Percentiles rank a stretch among this genome's conserved stretches.
Conservation (phyloP, 208 protist species). For the Trypanosoma scelopori region DNA sequence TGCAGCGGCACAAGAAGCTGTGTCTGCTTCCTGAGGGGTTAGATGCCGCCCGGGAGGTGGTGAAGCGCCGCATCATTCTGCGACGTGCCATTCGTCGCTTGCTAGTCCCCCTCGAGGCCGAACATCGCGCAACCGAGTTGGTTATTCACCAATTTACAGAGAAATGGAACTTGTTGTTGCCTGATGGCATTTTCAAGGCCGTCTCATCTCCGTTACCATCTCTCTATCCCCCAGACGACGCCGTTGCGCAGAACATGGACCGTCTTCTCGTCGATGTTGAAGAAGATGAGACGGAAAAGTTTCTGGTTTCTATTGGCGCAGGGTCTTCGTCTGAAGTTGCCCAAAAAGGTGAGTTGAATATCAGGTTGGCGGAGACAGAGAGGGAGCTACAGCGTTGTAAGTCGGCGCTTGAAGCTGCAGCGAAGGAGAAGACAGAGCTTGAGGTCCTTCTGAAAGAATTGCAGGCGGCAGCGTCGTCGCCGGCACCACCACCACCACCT, state of each 20-base stretch:
- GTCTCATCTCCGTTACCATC: constrained; percentile 20
- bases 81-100: constrained; percentile 29
- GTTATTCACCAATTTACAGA: constrained; percentile 23
- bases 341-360: background rate
- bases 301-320: constrained; percentile 16
- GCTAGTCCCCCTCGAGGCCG: constrained; percentile 20
- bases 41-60: constrained; percentile 19
- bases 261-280: constrained; percentile 26
- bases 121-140: constrained; percentile 8
- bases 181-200: constrained; percentile 19
- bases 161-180: constrained; percentile 21
- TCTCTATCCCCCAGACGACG: constrained; percentile 25
- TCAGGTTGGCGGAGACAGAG: constrained; percentile 4
- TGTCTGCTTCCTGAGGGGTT: constrained; percentile 23
- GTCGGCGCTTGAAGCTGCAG: background rate
- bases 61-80: constrained; percentile 29
- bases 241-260: constrained; percentile 24
- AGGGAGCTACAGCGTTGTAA: constrained; percentile 7
- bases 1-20: constrained; percentile 24
- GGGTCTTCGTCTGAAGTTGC: background rate
- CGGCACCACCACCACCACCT: too few species aligned
- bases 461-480: background rate
- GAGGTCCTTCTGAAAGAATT: constrained; percentile 4
- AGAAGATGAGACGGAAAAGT: constrained; percentile 28
- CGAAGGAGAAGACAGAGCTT: constrained; percentile 7